Conservation (phyloP, 2,329 filamentous ascomycete genomes). For the Rosellinia necatrix region DNA sequence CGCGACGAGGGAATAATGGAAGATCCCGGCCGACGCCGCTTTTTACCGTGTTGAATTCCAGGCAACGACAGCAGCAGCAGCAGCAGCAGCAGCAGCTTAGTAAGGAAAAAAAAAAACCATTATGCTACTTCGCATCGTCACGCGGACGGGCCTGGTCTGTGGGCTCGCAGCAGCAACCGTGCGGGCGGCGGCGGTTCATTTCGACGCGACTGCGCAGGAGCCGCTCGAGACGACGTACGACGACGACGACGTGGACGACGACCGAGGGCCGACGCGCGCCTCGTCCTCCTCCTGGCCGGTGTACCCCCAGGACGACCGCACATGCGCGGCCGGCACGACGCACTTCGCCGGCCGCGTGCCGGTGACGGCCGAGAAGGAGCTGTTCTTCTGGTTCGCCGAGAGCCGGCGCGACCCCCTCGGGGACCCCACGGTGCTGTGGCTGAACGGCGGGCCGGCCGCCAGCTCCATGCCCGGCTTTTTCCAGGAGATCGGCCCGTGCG, state of each 20-base stretch:
- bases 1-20: too few relatives aligned
- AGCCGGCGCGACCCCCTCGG: background rate
- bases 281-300: background rate
- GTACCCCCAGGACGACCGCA: slow-evolving; percentile 18
- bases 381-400: slow-evolving; percentile 20
- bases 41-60: too few relatives aligned
- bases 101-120: too few relatives aligned
- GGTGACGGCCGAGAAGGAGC: slow-evolving; percentile 4
- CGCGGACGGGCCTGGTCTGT: background rate
- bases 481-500: slow-evolving; percentile 15
- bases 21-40: too few relatives aligned
- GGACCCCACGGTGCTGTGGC: slow-evolving; percentile 12
- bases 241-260: too few relatives aligned
- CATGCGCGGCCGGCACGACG: slow-evolving; percentile 11
- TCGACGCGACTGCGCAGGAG: background rate
- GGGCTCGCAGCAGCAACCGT: background rate
- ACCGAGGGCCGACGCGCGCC: background rate
- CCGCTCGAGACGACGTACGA: background rate
- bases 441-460: slow-evolving; percentile 19
- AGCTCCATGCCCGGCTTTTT: slow-evolving; percentile 20
- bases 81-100: too few relatives aligned
- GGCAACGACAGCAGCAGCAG: too few relatives aligned
- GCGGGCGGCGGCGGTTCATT: background rate
- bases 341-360: slow-evolving; percentile 21
- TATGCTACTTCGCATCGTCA: background rate